Base-by-base conservation (phyloP, 2,329 filamentous ascomycete genomes). In the Penicillium palitans region DNA sequence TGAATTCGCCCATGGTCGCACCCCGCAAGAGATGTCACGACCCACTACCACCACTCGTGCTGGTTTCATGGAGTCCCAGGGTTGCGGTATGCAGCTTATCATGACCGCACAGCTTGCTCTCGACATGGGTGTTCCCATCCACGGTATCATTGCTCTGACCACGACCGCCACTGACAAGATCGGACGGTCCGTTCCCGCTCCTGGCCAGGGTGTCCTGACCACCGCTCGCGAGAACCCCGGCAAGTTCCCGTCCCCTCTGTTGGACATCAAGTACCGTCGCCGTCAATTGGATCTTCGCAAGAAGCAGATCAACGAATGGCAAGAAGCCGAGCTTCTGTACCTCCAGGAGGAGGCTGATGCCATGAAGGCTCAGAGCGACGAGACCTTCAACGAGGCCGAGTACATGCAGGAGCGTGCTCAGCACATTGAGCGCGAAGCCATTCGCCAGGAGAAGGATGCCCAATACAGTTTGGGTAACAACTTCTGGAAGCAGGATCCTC, bases 1-100 rank as follows among this genome's bases (percentile, higher is more conserved):
- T 67, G 96, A 99, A 76, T 91, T 99, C 68, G 91, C 88, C 10
- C 95, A 98, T 71, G 95, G 95, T 48, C 91, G 95, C 66, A 98
- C 95, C 50, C 93, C 95, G 13, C 87, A 88, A 77, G 95, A 99
- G 79, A 99, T 99, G 95, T 99, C 96, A 33, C 89, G 95, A 61
- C 95, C 95, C 5, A 96, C 93, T 6, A 99, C 95, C 45, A 99
- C 95, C 3, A 99, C 95, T 62, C 86, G 95, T 78, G 95, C 93
- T 70, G 95, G 95, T 52, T 99, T 99, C 83, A 98, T 99, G 95
- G 95, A 99, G 79, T 96, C 96, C 3, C 95, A 99, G 79, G 95
- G 95, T 73, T 96, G 92, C 70, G 95, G 96, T 89, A 88, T 99
- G 77, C 95, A 99, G 79, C 84, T 99, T 71, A 93, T 99, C 78